Evolutionary conservation across 306 rosid genomes (phyloP), one percentile per base, ranked within the genome.

Genomic region (Abrus pulchellus): DNA sequence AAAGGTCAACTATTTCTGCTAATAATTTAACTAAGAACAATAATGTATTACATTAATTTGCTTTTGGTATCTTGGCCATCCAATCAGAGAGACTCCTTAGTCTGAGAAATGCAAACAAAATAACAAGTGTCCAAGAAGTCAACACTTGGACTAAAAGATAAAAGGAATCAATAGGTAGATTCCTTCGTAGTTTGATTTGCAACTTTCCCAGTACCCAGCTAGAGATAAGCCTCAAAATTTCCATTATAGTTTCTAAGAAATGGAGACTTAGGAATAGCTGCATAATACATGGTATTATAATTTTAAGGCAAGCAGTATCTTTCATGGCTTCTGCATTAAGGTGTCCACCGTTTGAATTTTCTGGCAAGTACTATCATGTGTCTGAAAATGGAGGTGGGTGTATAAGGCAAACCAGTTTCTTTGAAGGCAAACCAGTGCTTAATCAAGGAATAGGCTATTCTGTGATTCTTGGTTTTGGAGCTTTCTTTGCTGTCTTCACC

Each of bases 391-490:
- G 89, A 55, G 88, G 84, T 9, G 59, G 36, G 44, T 94, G 98
- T 73, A 89, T 84, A 79, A 93, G 98, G 55, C 97, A 92, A 11
- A 81, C 57, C 84, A 94, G 98, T 83, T 94, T 92, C 94, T 94
- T 94, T 83, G 89, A 84, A 75, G 97, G 93, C 77, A 88, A 92
- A 80, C 86, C 94, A 3, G 93, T 90, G 64, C 97, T 94, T 41
- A 86, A 85, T 89, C 98, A 92, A 41, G 94, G 92, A 36, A 90
- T 87, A 52, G 98, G 98, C 0, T 92, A 94, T 61, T 86, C 97
- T 36, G 87, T 94, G 60, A 89, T 94, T 81, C 93, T 94, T 72
- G 97, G 98, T 6, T 94, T 94, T 85, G 98, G 98, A 74, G 97
- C 97, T 70, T 94, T 94, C 86, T 94, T 94, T 65, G 94, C 97